These are phyloP conservation scores for Phanerodontia chrysosporium DNA, from an alignment of 768 basidiomycete genomes.

Conservation along the genomic window DNA sequence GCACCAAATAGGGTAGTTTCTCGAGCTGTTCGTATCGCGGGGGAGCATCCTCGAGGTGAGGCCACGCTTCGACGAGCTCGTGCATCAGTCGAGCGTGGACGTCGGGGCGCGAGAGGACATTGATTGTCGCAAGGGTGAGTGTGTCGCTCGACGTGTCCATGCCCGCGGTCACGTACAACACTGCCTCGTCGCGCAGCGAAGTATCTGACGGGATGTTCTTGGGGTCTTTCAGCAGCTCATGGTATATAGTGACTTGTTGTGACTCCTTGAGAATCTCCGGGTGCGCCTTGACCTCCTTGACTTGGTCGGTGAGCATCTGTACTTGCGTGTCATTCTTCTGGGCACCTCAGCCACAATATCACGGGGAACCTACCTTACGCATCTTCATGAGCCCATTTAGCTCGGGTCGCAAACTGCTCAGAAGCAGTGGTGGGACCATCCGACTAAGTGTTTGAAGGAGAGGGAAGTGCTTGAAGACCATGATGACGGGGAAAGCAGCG, in stretches of 20 bases:
- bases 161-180: conserved; percentile 34
- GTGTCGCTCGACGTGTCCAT: conserved; percentile 41
- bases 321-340: neutral
- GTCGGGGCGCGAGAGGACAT: conserved; percentile 30
- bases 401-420: neutral
- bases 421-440: neutral
- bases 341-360: neutral
- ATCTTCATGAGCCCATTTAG: neutral
- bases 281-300: conserved; percentile 19
- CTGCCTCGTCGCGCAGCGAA: conserved; percentile 19
- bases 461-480: conserved; percentile 7
- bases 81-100: conserved; percentile 27
- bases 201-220: neutral
- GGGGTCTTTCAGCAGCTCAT: conserved; percentile 22
- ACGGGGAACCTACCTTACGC: neutral
- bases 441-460: neutral
- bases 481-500: conserved; percentile 24
- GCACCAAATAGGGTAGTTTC: conserved; percentile 43
- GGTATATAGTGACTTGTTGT: conserved; percentile 35
- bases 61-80: conserved; percentile 38
- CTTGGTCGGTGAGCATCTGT: conserved; percentile 17
- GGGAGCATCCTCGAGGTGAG: conserved; percentile 27
- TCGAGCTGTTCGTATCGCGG: conserved; percentile 35
- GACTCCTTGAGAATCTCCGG: conserved; percentile 21
- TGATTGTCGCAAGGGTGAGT: conserved; percentile 32